A percentile compares a stretch with the other conserved stretches of the same genome.
Conservation (phyloP, 345 rosid species). For the Salix caprea region DNA sequence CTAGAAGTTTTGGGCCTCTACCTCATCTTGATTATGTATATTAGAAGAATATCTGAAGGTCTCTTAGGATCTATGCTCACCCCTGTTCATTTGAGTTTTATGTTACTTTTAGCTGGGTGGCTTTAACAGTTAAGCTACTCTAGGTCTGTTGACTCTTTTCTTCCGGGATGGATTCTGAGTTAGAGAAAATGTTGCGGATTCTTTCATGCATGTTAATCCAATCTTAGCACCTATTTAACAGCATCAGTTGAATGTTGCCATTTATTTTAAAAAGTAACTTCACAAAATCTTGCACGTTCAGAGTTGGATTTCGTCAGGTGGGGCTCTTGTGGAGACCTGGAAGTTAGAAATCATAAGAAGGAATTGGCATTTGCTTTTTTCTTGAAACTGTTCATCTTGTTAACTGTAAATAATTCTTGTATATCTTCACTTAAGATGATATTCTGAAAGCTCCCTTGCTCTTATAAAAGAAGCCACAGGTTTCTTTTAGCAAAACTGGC, state of each 20-base stretch:
- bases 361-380: background rate
- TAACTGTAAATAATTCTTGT: background rate
- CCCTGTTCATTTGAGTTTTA: background rate
- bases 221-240: background rate
- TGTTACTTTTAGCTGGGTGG: background rate
- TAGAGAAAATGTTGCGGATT: background rate
- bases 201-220: background rate
- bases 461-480: background rate
- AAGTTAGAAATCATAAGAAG: background rate
- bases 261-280: background rate
- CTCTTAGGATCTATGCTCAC: background rate
- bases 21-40: background rate
- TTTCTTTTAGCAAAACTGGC: background rate
- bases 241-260: background rate
- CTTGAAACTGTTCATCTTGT: background rate
- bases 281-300: background rate
- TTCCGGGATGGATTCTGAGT: background rate
- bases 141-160: background rate
- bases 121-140: background rate
- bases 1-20: background rate
- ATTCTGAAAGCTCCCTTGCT: background rate
- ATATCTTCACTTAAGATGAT: background rate
- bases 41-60: background rate
- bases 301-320: background rate
- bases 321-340: background rate